Conservation (phyloP, 116 monocot species). For the Cymodocea nodosa region DNA sequence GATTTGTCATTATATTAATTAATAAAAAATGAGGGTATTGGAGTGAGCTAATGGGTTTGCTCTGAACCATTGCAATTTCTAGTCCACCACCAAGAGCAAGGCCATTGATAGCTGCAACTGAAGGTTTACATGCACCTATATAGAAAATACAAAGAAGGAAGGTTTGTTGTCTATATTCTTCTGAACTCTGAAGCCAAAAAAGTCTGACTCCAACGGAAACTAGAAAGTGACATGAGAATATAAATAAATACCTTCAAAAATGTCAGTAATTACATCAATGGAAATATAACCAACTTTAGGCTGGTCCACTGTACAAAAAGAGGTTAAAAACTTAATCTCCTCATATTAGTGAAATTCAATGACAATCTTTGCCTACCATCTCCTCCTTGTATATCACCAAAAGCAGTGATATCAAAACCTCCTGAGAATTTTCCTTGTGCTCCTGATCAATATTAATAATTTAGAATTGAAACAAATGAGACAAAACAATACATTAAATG, state of each 20-base stretch:
- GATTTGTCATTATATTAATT: neutral
- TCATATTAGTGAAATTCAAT: neutral
- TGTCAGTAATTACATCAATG: slow-evolving; percentile 78
- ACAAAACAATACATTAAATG: neutral
- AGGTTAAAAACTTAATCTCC: slow-evolving; percentile 1
- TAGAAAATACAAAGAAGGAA: slow-evolving; percentile 5
- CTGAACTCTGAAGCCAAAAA: neutral
- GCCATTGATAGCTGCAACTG: slow-evolving; percentile 96
- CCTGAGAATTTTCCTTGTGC: slow-evolving; percentile 75
- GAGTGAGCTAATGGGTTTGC: neutral
- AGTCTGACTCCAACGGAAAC: neutral
- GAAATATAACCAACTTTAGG: slow-evolving; percentile 65
- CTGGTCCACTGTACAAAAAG: slow-evolving; percentile 30
- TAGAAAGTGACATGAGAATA: neutral
- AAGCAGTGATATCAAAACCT: slow-evolving; percentile 83
- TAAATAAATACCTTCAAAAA: slow-evolving; percentile 57
- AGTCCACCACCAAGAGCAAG: slow-evolving; percentile 96
- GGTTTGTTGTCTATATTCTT: neutral
- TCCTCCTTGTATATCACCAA: slow-evolving; percentile 50
- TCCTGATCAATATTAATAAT: slow-evolving; percentile 28
- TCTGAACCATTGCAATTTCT: slow-evolving; percentile 87
- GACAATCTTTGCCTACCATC: slow-evolving; percentile 27
- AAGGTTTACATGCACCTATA: slow-evolving; percentile 77
- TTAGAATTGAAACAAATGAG: neutral
- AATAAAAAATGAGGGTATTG: neutral